These are phyloP conservation scores for Aspergillus ellipticus DNA, from an alignment of 495 filamentous ascomycete species.

Conservation along the genomic window DNA sequence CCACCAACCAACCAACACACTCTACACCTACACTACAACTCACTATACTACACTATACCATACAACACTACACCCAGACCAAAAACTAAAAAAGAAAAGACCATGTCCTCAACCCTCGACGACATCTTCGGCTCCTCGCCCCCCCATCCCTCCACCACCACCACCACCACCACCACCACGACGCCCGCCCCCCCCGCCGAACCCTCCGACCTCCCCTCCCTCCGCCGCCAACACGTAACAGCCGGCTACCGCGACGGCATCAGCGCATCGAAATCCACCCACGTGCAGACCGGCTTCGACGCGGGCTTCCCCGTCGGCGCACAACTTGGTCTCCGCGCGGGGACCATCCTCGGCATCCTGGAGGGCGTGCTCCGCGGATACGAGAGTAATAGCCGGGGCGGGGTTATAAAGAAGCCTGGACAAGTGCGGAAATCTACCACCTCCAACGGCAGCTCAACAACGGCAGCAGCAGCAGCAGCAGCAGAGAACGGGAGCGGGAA, in stretches of 20 bases:
- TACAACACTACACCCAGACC: too few relatives aligned
- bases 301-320: conserved; percentile 80
- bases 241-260: conserved; percentile 92
- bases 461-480: neutral
- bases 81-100: conserved; percentile 3
- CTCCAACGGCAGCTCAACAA: neutral
- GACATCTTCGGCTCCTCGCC: conserved; percentile 49
- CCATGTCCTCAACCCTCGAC: conserved; percentile 36
- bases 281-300: conserved; percentile 83
- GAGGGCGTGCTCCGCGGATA: conserved; percentile 56
- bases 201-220: conserved; percentile 68
- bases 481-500: conserved; percentile 8
- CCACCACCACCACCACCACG: neutral
- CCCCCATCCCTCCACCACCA: conserved; percentile 10
- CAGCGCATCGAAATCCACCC: conserved; percentile 60
- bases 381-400: conserved; percentile 30
- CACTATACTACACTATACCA: neutral
- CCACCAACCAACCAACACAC: neutral
- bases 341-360: conserved; percentile 65
- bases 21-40: conserved; percentile 1
- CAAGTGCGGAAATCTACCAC: neutral
- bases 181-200: conserved; percentile 23
- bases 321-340: conserved; percentile 66
- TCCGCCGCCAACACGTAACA: conserved; percentile 70
- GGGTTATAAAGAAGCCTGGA: conserved; percentile 28